These are phyloP conservation scores for Ogataea nakhonphanomensis DNA, from an alignment of 805 yeast species.

Conservation along the genomic window DNA sequence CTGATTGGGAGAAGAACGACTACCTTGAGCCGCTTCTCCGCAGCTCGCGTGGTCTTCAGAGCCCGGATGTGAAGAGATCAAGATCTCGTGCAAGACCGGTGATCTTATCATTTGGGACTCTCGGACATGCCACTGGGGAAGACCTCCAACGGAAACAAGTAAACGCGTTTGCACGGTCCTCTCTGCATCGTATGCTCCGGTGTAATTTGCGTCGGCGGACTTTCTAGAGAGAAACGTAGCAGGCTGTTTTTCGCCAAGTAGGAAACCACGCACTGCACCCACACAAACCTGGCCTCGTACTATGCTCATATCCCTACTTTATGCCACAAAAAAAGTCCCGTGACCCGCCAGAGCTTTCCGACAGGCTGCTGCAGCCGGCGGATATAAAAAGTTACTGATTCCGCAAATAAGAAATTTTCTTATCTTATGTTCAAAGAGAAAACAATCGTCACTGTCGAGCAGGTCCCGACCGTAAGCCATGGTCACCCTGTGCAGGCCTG, in stretches of 20 bases:
- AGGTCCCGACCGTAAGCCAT: slow-evolving; percentile 17
- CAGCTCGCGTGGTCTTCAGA: slow-evolving; percentile 26
- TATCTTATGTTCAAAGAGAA: neutral
- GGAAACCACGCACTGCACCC: slow-evolving; percentile 35
- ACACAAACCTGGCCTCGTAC: slow-evolving; percentile 26
- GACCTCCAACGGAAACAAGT: slow-evolving; percentile 24
- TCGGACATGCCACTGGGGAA: slow-evolving; percentile 32
- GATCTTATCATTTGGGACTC: slow-evolving; percentile 36
- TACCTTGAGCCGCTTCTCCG: slow-evolving; percentile 17
- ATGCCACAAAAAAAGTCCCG: slow-evolving; percentile 18
- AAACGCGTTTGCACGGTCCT: slow-evolving; percentile 28
- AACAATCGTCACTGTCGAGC: neutral
- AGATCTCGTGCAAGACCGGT: slow-evolving; percentile 32
- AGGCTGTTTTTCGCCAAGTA: slow-evolving; percentile 22
- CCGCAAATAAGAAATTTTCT: neutral
- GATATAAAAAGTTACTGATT: slow-evolving; percentile 18
- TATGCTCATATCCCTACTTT: neutral
- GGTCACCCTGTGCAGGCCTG: slow-evolving; percentile 35
- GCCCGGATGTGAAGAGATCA: slow-evolving; percentile 27
- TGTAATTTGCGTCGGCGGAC: slow-evolving; percentile 31
- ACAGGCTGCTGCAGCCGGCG: slow-evolving; percentile 27
- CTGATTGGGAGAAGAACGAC: slow-evolving; percentile 25
- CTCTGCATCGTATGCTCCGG: slow-evolving; percentile 31
- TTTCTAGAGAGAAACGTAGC: slow-evolving; percentile 20
- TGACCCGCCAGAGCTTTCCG: slow-evolving; percentile 24